Evolutionary conservation across 352 stramenopile species (phyloP), one percentile per base, ranked within the genome.

Genomic region (Globisporangium lucens): DNA sequence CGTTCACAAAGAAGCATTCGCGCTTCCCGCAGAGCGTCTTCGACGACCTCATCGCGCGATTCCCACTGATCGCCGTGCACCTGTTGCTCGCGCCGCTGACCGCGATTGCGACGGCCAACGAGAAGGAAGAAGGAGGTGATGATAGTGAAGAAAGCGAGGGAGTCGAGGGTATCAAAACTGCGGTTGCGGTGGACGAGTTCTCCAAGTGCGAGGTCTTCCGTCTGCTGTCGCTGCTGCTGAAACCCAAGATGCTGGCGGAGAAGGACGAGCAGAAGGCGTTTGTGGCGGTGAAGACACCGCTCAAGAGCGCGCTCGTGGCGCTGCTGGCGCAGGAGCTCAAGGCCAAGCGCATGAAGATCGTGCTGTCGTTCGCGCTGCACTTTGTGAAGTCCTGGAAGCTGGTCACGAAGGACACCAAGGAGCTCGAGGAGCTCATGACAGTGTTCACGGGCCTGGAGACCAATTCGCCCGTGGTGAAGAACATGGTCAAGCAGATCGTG

Each of bases 1-100:
- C 83, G 12, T 90, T 94, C 68, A 93, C 86, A 15, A 94, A 94
- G 78, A 94, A 94, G 70, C 86, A 94, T 72, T 75, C 78, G 57
- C 82, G 84, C 52, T 91, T 96, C 70, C 88, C 89, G 13, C 82
- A 77, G 59, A 72, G 65, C 4, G 78, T 85, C 17, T 82, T 96
- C 29, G 82, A 94, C 22, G 85, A 94, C 53, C 75, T 96, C 12
- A 56, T 85, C 61, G 73, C 68, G 53, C 79, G 88, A 36, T 83
- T 79, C 59, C 78, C 85, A n/a, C 74, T 68, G 33, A 49, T 83
- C 52, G 77, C 80, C 0, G 68, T 82, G 55, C 82, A 83, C 49
- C 58, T 91, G 62, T 70, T 96, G 49, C 65, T 94, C 38, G 62
- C 77, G 65, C 68, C 81, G 63, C 76, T 94, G 38, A 73, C 68